A percentile compares a stretch with the other conserved stretches of the same genome.
These are phyloP conservation scores for Fomitopsis schrenkii DNA, from an alignment of 1,284 basidiomycete species.

Conservation along the genomic window DNA sequence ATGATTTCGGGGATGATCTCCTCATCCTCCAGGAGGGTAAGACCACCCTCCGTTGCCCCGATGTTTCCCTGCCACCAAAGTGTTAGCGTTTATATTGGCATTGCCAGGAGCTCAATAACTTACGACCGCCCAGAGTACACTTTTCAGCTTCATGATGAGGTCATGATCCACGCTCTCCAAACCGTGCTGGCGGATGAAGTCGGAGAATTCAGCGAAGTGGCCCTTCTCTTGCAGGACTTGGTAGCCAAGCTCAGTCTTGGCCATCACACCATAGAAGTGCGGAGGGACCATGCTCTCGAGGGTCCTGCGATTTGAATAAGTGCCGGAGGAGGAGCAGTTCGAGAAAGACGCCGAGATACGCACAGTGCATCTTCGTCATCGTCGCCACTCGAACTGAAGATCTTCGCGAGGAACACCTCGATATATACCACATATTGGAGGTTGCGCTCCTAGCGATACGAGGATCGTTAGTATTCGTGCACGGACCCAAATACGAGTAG, in stretches of 20 bases:
- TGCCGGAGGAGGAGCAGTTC: background rate
- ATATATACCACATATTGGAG: constrained; percentile 84
- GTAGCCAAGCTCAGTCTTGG: constrained; percentile 93
- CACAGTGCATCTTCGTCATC: constrained; percentile 66
- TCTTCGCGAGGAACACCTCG: constrained; percentile 80
- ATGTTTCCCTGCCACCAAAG: constrained; percentile 75
- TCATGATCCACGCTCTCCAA: constrained; percentile 81
- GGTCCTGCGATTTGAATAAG: constrained; percentile 34
- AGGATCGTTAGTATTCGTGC: background rate
- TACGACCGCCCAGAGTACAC: constrained; percentile 95
- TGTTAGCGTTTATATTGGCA: background rate
- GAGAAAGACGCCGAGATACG: constrained; percentile 18
- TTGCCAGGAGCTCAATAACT: constrained; percentile 28
- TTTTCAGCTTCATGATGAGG: constrained; percentile 87
- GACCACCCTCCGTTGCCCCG: constrained; percentile 83
- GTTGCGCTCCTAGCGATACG: constrained; percentile 68
- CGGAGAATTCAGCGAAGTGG: constrained; percentile 88
- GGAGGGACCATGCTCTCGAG: constrained; percentile 88
- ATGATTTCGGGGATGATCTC: constrained; percentile 88
- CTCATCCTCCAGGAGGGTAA: constrained; percentile 94
- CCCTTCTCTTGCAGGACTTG: constrained; percentile 86
- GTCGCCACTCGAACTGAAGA: constrained; percentile 59
- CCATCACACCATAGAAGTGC: constrained; percentile 97
- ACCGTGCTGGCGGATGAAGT: constrained; percentile 86
- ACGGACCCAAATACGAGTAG: background rate